Base-by-base conservation (phyloP, 495 filamentous ascomycete species). In the Lasiosphaeria miniovina region DNA sequence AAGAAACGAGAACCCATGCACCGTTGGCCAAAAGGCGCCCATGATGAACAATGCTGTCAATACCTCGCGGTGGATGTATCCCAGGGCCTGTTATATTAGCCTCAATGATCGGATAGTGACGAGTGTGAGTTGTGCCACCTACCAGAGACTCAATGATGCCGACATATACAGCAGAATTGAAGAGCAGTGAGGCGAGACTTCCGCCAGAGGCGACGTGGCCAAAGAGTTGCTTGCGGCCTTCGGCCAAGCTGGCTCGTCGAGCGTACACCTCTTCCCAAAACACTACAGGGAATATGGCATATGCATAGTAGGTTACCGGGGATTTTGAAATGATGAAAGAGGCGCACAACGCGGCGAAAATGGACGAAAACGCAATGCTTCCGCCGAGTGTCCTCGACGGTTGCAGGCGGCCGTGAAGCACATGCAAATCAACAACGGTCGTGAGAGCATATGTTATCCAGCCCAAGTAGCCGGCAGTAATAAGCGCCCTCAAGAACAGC, bases 181-280 rank as follows among this genome's bases (percentile, higher is more conserved):
- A 59, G 3, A 84, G 66, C 1, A 90, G 71, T n/a, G 75, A 78
- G 14, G 81, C 58, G 52, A 84, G 72, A 7, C 79, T 82, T 40
- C 75, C 73, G 35, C 83, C 74, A 1, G 86, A 84, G 49, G 77
- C 74, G 36, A 93, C 75, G 63, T 91, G 82, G 5, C 82, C 81
- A 53, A 96, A 82, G 14, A 98, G 70, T 52, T 83, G 81, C 60
- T 81, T 80, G 46, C 82, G 81, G 8, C 92, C 94, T 60, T 86
- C 80, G 49, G 72, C 61, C 48, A 97, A 66, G 54, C 90, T 86
- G 52, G 82, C 80, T 49, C 92, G 79, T 8, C 91, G 84, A 4
- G 89, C 90, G 69, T 89, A 91, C 0, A 98, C 91, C 65, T 96
- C 95, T 69, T 97, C 93, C 94, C 95, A 99, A 78, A 99, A 97